Base-by-base conservation (phyloP, 192 early-diverging fungal genomes). In the Gigaspora rosea region DNA sequence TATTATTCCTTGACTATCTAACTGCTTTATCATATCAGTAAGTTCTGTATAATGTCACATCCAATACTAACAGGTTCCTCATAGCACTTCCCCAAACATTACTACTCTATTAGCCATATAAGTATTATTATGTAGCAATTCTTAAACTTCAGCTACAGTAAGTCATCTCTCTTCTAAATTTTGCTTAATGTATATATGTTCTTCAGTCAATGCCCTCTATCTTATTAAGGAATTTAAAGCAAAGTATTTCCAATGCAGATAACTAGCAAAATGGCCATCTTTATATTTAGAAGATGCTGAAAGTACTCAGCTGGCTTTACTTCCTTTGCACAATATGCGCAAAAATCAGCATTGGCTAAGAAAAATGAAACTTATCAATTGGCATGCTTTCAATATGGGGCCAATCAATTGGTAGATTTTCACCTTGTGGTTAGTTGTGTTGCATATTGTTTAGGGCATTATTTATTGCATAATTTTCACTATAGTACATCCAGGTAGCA, bases 271-370 rank as follows among this genome's bases (percentile, higher is more conserved):
- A 8, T 33, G 10, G 1, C 61, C 61, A 63, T 63, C 20, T 33
- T 63, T 63, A 20, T 63, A 63, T 10, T 10, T 32, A 63, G 20
- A 1, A 63, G 61, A 2, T 63, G 61, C 20, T 63, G 9, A 33
- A 63, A 63, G 61, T 63, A 63, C n/a, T 63, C 61, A 16, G 20
- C 61, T 20, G 20, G 61, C 20, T 63, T 63, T 63, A 63, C 33
- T 32, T 63, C 61, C n/a, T 33, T 63, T 32, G n/a, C 33, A 18
- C 33, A 2, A 32, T 63, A 1, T 63, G 10, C 20, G n/a, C 2
- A 2, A 20, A 18, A 33, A 18, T 63, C 61, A 16, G 61, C 61
- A 10, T 18, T 63, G 10, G 1, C 61, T 32, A 1, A 32, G 61
- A n/a, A 63, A 16, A 63, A 32, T 1, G 27, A 27, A 27, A 27